Conservation (phyloP, 2,329 filamentous ascomycete genomes). For the Neoascochyta sp. region DNA sequence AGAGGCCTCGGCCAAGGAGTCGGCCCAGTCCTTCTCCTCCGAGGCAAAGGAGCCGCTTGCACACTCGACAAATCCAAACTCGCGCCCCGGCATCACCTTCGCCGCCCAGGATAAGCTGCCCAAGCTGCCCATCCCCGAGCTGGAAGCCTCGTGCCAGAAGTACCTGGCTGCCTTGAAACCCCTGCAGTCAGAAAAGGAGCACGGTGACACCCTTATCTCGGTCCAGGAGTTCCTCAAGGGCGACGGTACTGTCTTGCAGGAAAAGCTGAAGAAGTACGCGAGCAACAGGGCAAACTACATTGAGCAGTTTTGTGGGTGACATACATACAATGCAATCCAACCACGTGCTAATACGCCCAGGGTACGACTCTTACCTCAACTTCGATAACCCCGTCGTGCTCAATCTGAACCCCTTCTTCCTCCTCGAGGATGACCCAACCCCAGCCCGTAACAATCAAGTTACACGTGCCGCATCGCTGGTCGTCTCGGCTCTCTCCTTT, state of each 20-base stretch:
- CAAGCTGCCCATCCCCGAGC: conserved; percentile 87
- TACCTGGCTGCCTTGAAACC: conserved; percentile 78
- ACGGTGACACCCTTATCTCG: conserved; percentile 74
- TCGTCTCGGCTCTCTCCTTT: conserved; percentile 85
- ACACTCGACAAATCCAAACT: conserved; percentile 50
- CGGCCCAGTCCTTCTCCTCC: conserved; percentile 46
- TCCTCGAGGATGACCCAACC: conserved; percentile 95
- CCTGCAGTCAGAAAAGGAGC: conserved; percentile 75
- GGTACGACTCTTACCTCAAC: conserved; percentile 98
- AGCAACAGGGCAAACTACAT: conserved; percentile 92
- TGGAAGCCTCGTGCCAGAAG: conserved; percentile 71
- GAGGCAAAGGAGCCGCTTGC: conserved; percentile 47
- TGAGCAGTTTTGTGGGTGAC: conserved; percentile 90
- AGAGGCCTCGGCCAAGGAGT: conserved; percentile 53
- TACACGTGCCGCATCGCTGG: conserved; percentile 85
- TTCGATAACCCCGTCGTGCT: conserved; percentile 96
- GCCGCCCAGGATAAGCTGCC: conserved; percentile 82
- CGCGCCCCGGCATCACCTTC: conserved; percentile 76
- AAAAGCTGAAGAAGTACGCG: conserved; percentile 86
- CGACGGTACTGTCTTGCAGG: conserved; percentile 82
- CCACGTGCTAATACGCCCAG: conserved; percentile 51
- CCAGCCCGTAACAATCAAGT: conserved; percentile 96
- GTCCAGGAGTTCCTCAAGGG: conserved; percentile 76
- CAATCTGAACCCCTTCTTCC: conserved; percentile 96
- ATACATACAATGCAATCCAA: too few relatives aligned